A percentile compares a stretch with the other conserved stretches of the same genome.
These are phyloP conservation scores for Areca catechu DNA, from an alignment of 176 grass and related monocot species.

Conservation along the genomic window DNA sequence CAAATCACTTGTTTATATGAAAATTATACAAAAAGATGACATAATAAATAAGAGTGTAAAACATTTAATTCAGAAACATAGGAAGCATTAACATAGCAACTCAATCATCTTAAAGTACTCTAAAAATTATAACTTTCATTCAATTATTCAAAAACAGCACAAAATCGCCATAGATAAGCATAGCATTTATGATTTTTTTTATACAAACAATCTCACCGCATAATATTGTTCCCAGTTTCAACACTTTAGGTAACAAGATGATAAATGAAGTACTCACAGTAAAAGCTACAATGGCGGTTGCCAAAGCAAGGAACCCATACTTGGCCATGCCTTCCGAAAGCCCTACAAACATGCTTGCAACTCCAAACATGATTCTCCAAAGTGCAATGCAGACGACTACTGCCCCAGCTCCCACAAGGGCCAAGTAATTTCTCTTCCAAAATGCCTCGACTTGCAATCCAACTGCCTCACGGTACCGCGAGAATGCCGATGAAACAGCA, in stretches of 20 bases:
- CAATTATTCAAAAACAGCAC: too few relatives aligned
- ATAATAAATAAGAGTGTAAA: too few relatives aligned
- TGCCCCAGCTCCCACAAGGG: constrained; percentile 47
- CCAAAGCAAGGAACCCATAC: constrained; percentile 97
- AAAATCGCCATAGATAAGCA: too few relatives aligned
- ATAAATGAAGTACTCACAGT: constrained; percentile 39
- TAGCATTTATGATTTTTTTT: too few relatives aligned
- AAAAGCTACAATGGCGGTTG: constrained; percentile 75
- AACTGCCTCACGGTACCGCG: constrained; percentile 50
- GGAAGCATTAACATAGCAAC: too few relatives aligned
- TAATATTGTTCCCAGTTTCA: too few relatives aligned
- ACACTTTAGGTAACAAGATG: not conserved
- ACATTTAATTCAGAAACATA: too few relatives aligned
- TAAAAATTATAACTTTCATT: too few relatives aligned
- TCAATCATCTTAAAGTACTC: too few relatives aligned
- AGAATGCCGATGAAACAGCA: constrained; percentile 23
- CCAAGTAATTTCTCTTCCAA: constrained; percentile 82
- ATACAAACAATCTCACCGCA: too few relatives aligned
- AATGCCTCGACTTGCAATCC: constrained; percentile 85
- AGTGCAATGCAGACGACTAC: constrained; percentile 62
- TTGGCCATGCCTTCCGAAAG: constrained; percentile 94
- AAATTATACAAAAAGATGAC: too few relatives aligned
- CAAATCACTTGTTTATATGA: too few relatives aligned
- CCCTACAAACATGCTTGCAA: constrained; percentile 77
- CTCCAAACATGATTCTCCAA: constrained; percentile 88